Evolutionary conservation across 2,329 filamentous ascomycete species (phyloP).

Genomic region (Didymella segeticola): DNA sequence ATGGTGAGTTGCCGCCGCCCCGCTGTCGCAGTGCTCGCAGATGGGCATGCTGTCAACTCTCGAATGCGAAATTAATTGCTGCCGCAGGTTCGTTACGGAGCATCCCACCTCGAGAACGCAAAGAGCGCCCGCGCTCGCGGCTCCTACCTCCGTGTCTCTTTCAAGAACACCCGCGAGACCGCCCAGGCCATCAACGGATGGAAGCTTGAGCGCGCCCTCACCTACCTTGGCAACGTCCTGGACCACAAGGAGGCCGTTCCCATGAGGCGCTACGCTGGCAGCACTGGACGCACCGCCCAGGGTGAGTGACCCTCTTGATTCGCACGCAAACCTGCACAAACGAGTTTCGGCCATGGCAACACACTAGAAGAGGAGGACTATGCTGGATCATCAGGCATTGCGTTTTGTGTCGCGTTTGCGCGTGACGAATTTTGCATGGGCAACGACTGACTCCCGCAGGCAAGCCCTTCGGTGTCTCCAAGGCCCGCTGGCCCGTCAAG

Average conservation of each 20-base stretch:
- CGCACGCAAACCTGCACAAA: neutral
- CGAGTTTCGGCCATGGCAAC: neutral
- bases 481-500: constrained; percentile 99
- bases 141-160: constrained; percentile 98
- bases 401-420: neutral
- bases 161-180: constrained; percentile 99
- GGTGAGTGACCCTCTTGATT: constrained; percentile 68
- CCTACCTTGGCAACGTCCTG: constrained; percentile 98
- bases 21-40: constrained; percentile 11
- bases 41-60: constrained; percentile 1
- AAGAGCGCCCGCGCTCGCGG: constrained; percentile 94
- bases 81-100: constrained; percentile 49
- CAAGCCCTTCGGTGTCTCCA: constrained; percentile 98
- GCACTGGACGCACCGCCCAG: constrained; percentile 95
- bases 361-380: constrained; percentile 9
- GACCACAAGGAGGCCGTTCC: constrained; percentile 97
- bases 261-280: constrained; percentile 96
- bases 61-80: constrained; percentile 35
- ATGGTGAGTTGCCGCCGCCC: constrained; percentile 47
- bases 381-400: neutral
- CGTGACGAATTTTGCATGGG: constrained; percentile 5
- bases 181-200: constrained; percentile 99
- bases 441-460: constrained; percentile 62
- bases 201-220: constrained; percentile 93
- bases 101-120: constrained; percentile 47